These are phyloP conservation scores for Tricholoma terreum DNA, from an alignment of 768 basidiomycete species.

Conservation along the genomic window DNA sequence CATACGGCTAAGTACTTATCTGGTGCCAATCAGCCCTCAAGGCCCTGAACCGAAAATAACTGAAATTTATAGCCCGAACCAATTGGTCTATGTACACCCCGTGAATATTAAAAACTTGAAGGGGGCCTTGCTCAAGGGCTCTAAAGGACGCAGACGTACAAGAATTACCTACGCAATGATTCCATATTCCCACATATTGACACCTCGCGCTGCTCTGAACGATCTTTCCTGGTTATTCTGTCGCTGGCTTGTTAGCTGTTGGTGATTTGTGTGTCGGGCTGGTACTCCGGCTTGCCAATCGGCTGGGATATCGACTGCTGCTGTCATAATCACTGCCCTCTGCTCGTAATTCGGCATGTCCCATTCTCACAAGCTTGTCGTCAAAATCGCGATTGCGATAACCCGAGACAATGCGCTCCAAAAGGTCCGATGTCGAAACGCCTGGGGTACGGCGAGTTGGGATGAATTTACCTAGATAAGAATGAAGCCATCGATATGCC, in stretches of 20 bases:
- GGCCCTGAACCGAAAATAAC: too few relatives aligned
- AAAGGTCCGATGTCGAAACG: constrained; percentile 88
- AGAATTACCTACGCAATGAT: background rate
- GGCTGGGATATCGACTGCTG: constrained; percentile 31
- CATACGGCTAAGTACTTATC: too few relatives aligned
- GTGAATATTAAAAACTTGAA: background rate
- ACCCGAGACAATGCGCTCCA: constrained; percentile 87
- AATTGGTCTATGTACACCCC: background rate
- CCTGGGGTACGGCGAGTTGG: constrained; percentile 95
- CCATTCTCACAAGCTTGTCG: constrained; percentile 87
- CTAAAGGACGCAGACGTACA: background rate
- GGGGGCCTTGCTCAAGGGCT: background rate
- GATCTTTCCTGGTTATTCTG: background rate
- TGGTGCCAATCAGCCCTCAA: too few relatives aligned
- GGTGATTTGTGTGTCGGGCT: constrained; percentile 18
- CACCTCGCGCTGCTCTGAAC: background rate
- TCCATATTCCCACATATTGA: background rate
- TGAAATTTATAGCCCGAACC: too few relatives aligned
- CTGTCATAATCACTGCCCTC: constrained; percentile 57
- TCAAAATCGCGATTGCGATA: constrained; percentile 88
- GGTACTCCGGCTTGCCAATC: constrained; percentile 28
- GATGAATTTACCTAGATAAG: constrained; percentile 76
- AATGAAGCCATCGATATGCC: background rate
- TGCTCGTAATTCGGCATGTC: constrained; percentile 65
- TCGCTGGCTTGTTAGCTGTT: background rate